A percentile compares a stretch with the other conserved stretches of the same genome.
These are phyloP conservation scores for Giardia muris DNA, from an alignment of 208 protist species.

Conservation along the genomic window DNA sequence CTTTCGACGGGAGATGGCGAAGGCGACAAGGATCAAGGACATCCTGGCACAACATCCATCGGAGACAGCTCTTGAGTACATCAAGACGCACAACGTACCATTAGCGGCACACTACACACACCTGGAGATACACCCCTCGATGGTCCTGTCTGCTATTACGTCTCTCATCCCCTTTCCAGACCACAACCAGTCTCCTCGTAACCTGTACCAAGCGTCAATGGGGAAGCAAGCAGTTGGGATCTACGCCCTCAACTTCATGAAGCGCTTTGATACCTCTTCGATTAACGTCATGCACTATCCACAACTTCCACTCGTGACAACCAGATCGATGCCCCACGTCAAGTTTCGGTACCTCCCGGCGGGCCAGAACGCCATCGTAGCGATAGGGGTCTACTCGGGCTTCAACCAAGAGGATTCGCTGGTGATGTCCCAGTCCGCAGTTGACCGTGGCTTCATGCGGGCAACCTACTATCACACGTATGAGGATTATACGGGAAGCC, in stretches of 20 bases:
- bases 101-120: conserved; percentile 53
- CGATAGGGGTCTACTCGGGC: conserved; percentile 95
- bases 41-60: not conserved
- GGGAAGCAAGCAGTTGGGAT: conserved; percentile 93
- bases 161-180: conserved; percentile 96
- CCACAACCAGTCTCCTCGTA: conserved; percentile 98
- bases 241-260: conserved; percentile 55
- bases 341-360: conserved; percentile 82
- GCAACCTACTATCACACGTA: not conserved
- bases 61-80: not conserved
- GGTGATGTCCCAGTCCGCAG: conserved; percentile 83
- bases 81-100: not conserved
- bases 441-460: conserved; percentile 69
- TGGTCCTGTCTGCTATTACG: conserved; percentile 63
- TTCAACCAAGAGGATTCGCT: conserved; percentile 99
- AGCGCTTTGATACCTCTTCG: conserved; percentile 79
- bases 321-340: conserved; percentile 70
- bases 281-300: conserved; percentile 81
- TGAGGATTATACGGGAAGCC: not conserved
- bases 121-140: conserved; percentile 69
- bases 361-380: conserved; percentile 95
- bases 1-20: not conserved
- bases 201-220: conserved; percentile 98
- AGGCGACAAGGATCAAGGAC: not conserved
- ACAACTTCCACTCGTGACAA: conserved; percentile 59